phyloP scores from a whole-genome alignment of 2,329 filamentous ascomycete genomes.

The Fusarium mangiferae region DNA sequence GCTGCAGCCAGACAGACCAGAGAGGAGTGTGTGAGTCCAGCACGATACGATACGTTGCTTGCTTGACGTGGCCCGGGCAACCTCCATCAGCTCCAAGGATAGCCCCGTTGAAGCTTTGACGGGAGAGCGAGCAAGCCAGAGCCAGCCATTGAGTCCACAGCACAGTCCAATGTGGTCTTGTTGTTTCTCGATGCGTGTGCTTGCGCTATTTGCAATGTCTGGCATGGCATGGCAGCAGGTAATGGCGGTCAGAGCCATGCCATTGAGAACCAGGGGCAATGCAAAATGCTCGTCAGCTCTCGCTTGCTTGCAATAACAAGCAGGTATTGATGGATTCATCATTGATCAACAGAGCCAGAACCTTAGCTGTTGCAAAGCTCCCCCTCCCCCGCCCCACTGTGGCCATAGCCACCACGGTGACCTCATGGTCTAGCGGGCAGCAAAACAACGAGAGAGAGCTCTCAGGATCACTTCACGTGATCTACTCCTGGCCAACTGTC shows the following conservation, averaged over 20 bases:
- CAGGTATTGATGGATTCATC: conserved; percentile 7
- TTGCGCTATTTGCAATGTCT: neutral
- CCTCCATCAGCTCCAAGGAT: conserved; percentile 36
- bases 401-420: conserved; percentile 38
- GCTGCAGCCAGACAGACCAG: conserved; percentile 11
- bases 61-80: conserved; percentile 37
- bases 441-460: conserved; percentile 31
- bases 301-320: neutral
- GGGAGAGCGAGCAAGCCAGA: conserved; percentile 3
- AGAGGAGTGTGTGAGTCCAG: neutral
- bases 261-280: conserved; percentile 5
- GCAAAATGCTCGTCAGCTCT: conserved; percentile 10
- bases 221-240: neutral
- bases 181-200: conserved; percentile 12
- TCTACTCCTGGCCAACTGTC: conserved; percentile 18
- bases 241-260: conserved; percentile 32
- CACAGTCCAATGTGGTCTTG: conserved; percentile 8
- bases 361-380: conserved; percentile 31
- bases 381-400: conserved; percentile 27
- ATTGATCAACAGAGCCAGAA: conserved; percentile 24
- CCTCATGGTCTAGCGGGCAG: conserved; percentile 38
- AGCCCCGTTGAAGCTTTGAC: conserved; percentile 34
- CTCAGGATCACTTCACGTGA: conserved; percentile 46
- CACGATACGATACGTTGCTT: neutral
- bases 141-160: conserved; percentile 29